A percentile compares a stretch with the other conserved stretches of the same genome.
phyloP scores from a whole-genome alignment of 2,329 filamentous ascomycete genomes.

The Plectosphaerella cucumerina region DNA sequence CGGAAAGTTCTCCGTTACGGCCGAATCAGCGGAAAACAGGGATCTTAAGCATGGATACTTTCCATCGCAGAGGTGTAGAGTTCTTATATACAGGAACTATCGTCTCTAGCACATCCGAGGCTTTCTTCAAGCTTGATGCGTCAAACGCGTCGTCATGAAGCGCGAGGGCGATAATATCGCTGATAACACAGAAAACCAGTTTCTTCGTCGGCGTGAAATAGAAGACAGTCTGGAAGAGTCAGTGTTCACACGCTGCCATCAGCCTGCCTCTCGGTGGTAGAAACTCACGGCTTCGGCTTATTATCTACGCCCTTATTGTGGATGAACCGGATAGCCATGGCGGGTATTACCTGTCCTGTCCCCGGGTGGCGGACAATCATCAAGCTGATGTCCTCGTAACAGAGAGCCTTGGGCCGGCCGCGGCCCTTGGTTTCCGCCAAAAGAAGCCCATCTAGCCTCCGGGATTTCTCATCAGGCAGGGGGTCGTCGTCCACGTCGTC shows the following conservation, averaged over 20 bases:
- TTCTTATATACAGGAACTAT: constrained; percentile 11
- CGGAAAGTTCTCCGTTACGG: constrained; percentile 7
- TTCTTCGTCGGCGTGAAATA: constrained; percentile 20
- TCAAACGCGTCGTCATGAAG: constrained; percentile 19
- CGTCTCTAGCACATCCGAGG: constrained; percentile 11
- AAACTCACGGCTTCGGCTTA: constrained; percentile 21
- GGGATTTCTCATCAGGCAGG: constrained; percentile 14
- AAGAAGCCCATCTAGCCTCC: constrained; percentile 17
- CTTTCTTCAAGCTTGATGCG: constrained; percentile 16
- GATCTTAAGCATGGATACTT: constrained; percentile 19
- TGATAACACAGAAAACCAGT: constrained; percentile 20
- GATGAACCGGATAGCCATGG: constrained; percentile 25
- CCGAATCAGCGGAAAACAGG: constrained; percentile 17
- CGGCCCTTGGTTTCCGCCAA: constrained; percentile 14
- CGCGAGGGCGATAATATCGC: constrained; percentile 19
- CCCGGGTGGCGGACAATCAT: constrained; percentile 20
- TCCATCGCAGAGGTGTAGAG: constrained; percentile 19
- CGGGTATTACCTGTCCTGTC: constrained; percentile 13
- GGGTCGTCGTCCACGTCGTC: constrained; percentile 7
- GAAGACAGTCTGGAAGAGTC: constrained; percentile 18
- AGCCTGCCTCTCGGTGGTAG: neutral
- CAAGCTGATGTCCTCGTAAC: constrained; percentile 23
- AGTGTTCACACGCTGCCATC: constrained; percentile 6
- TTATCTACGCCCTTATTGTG: constrained; percentile 23
- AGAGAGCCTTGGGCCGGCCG: constrained; percentile 21